Evolutionary conservation across 495 filamentous ascomycete genomes (phyloP), one percentile per base, ranked within the genome.

Genomic region (Daldinia grandis): DNA sequence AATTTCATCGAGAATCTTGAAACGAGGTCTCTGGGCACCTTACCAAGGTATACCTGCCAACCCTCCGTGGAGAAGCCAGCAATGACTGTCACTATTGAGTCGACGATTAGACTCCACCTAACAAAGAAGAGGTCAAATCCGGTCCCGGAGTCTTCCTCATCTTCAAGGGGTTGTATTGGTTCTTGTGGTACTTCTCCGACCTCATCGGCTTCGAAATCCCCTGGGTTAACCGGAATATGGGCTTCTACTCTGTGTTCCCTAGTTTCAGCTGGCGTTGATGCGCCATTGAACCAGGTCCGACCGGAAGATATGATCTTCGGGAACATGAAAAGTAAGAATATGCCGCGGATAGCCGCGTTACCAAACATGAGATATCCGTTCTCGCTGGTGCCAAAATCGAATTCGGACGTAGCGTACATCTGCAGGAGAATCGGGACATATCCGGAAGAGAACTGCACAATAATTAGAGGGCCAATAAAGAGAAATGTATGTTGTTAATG

Each of bases 21-120:
- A 27, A 53, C 5, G 1, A 35, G 15, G 8, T 9, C 3, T 14
- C 19, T 9, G 19, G 33, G 37, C 10, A 0, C 37, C 76, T 44
- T 66, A 80, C 84, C 78, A 5, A 87, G 68, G 64, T 86, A 89
- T 17, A 89, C 81, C 62, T 89, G 86, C 85, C 86, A 85, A 37
- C 78, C 76, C 56, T 83, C 12, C 0, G 78, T 81, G 0, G 84
- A 83, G 62, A 88, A 85, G 0, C 81, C 82, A 0, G 84, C 81
- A 30, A 80, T 76, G 56, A 81, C 80, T 0, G 87, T 89, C 55
- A 89, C 71, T 5, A 82, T 19, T 5, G 85, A 84, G 64, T 89
- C 86, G 5, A 81, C 68, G 6, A 87, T 72, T 10, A 89, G 71
- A 68, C 83, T 86, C 76, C 79, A 83, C 24, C 82, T 78, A 3